Percentiles rank a stretch among this genome's conserved stretches.
phyloP scores from a whole-genome alignment of 2,329 filamentous ascomycete genomes.

The Diatrype stigma region DNA sequence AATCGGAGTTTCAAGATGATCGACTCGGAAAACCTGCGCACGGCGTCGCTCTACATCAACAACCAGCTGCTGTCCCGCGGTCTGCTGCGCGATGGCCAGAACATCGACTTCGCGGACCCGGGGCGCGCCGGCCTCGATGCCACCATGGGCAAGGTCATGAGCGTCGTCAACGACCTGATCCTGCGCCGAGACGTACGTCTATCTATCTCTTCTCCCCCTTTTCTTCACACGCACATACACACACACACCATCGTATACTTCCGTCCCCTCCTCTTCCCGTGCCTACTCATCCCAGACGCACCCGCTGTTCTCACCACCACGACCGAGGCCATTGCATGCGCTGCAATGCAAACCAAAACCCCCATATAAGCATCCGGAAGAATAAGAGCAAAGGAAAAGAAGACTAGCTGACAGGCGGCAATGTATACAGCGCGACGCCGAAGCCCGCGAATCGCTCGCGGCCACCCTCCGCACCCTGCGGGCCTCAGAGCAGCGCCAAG shows the following conservation, averaged over 20 bases:
- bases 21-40: constrained; percentile 58
- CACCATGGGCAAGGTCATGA: constrained; percentile 83
- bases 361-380: no score
- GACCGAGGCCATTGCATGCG: no score
- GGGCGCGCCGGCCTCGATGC: constrained; percentile 55
- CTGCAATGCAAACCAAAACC: no score
- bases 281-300: neutral
- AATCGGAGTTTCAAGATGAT: constrained; percentile 35
- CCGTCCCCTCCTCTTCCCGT: neutral
- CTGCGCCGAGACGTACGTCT: constrained; percentile 76
- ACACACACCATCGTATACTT: no score
- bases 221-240: neutral
- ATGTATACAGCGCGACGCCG: constrained; percentile 80
- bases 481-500: constrained; percentile 69
- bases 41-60: constrained; percentile 69
- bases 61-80: constrained; percentile 66
- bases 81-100: constrained; percentile 62
- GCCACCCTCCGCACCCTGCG: constrained; percentile 73
- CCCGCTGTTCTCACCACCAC: no score
- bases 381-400: no score
- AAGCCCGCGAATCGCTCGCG: constrained; percentile 79
- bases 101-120: constrained; percentile 78
- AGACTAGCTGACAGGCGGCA: neutral
- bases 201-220: neutral
- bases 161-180: constrained; percentile 90